These are phyloP conservation scores for Rhamnella rubrinervis DNA, from an alignment of 331 rosid genomes.

Conservation along the genomic window DNA sequence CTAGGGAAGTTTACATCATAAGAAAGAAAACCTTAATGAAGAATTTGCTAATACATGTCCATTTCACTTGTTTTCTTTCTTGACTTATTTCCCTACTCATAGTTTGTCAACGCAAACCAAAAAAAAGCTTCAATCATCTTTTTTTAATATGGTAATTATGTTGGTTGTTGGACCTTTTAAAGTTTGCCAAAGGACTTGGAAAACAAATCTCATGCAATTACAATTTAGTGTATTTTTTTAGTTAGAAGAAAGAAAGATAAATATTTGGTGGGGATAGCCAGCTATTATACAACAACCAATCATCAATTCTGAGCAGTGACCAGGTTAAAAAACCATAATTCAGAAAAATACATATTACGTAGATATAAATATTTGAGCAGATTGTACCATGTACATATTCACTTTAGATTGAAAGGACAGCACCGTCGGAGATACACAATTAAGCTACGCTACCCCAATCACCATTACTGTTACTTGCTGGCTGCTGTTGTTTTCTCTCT, in stretches of 20 bases:
- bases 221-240: not conserved
- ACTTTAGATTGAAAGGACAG: not conserved
- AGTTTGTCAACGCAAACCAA: constrained; percentile 8
- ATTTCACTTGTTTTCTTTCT: too few relatives aligned
- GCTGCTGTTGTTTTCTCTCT: constrained; percentile 18
- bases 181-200: not conserved
- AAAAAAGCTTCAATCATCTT: too few relatives aligned
- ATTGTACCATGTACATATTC: constrained; percentile 7
- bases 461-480: not conserved
- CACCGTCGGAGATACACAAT: not conserved
- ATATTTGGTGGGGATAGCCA: constrained; percentile 16
- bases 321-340: not conserved
- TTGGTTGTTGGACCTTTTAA: not conserved
- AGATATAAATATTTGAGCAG: not conserved
- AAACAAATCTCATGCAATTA: constrained; percentile 7
- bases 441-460: not conserved
- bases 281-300: constrained; percentile 24
- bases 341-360: too few relatives aligned
- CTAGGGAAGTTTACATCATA: too few relatives aligned
- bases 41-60: too few relatives aligned
- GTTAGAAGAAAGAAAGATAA: not conserved
- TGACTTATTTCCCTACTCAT: not conserved
- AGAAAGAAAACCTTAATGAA: too few relatives aligned
- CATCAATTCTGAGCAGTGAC: not conserved
- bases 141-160: not conserved